Base-by-base conservation (phyloP, 2,329 filamentous ascomycete genomes). In the Cyclaneusma minus region DNA sequence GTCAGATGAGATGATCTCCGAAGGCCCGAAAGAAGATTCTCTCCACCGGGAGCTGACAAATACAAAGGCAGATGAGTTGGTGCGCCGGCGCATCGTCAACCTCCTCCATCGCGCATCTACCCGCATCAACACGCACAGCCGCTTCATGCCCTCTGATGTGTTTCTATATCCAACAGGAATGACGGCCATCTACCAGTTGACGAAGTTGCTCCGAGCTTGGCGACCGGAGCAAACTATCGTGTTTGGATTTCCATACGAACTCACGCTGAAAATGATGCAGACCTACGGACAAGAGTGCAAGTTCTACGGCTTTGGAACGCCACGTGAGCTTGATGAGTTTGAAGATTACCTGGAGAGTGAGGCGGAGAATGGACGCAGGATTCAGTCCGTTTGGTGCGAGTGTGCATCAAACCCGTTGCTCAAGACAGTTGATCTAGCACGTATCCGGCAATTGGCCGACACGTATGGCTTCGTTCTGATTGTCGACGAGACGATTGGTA, bases 91-190 rank as follows among this genome's bases (percentile, higher is more conserved):
- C 5, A 54, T 67, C 25, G 37, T 45, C 2, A 42, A 46, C 3
- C 42, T 64, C 8, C 36, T 62, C 9, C 51, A 52, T 28, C 51
- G 57, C 4, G 58, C 54, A 1, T 44, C 56, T 2, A 40, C 48
- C 13, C 39, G 50, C 5, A 31, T 41, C 1, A 36, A 35, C 5
- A 36, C 8, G 17, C n/a, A n/a, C n/a, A n/a, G n/a, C n/a, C n/a
- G n/a, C n/a, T n/a, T n/a, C n/a, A 15, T 24, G 18, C 13, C 11
- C 11, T 12, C 14, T 3, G 62, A 70, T 32, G 54, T 71, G 1
- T 66, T 54, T 25, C 46, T 71, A 12, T 68, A 61, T 37, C 54
- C 56, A 4, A 60, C 60, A 0, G 65, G 65, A 14, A 70, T 70
- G 64, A 56, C 56, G 1, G 52, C 56, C 14, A 56, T 71, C 7